Evolutionary conservation across 2,329 filamentous ascomycete genomes (phyloP).

Genomic region (Fusarium pseudocircinatum): DNA sequence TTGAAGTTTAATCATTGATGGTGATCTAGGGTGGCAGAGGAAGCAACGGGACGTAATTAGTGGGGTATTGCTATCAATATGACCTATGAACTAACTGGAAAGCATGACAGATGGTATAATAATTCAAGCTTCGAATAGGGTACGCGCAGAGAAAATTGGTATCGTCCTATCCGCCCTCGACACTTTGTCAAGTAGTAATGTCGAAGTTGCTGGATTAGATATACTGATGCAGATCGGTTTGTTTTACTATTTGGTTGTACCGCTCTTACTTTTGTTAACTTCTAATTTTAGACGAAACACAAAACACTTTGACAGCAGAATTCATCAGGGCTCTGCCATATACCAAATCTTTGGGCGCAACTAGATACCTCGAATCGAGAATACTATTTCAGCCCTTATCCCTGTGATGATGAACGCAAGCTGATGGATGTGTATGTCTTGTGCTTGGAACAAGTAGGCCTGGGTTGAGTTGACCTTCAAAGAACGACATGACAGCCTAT

Average conservation of each 20-base stretch:
- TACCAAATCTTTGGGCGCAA: background rate
- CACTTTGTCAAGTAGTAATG: background rate
- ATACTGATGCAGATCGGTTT: background rate
- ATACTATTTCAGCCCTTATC: background rate
- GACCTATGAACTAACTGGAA: slow-evolving; percentile 39
- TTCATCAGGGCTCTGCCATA: background rate
- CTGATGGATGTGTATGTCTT: background rate
- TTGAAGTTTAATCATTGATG: background rate
- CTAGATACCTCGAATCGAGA: background rate
- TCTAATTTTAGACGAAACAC: background rate
- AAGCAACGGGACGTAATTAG: background rate
- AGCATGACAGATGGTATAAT: background rate
- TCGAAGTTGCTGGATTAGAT: background rate
- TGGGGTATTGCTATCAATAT: slow-evolving; percentile 46
- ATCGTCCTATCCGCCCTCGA: background rate
- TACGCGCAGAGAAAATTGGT: background rate
- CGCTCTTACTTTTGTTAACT: background rate
- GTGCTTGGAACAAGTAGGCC: background rate
- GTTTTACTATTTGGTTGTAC: background rate
- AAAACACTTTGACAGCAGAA: background rate
- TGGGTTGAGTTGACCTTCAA: background rate
- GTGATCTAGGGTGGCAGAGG: background rate
- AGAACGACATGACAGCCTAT: background rate
- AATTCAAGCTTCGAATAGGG: background rate
- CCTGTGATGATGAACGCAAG: background rate